A percentile compares a stretch with the other conserved stretches of the same genome.
Conservation (phyloP, 495 filamentous ascomycete genomes). For the Hypoxylon fragiforme region DNA sequence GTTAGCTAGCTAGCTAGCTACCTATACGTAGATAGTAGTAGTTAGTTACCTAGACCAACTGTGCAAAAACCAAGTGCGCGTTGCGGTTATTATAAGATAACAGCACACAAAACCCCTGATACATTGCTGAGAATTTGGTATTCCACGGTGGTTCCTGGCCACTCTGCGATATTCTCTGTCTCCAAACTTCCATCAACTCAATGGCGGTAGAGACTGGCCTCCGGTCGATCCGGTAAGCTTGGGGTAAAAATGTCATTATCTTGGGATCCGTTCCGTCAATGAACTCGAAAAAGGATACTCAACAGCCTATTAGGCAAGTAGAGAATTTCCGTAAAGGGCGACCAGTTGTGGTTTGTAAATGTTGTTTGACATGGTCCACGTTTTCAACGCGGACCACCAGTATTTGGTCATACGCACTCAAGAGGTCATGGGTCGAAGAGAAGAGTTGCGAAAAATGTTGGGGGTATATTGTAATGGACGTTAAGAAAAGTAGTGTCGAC, state of each 20-base stretch:
- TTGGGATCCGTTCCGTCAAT: not conserved
- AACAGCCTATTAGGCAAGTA: conserved; percentile 1
- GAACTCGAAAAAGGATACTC: not conserved
- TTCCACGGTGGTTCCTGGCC: too few relatives aligned
- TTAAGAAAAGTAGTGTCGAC: conserved; percentile 15
- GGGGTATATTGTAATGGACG: conserved; percentile 27
- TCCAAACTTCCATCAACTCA: conserved; percentile 29
- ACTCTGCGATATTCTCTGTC: conserved; percentile 10
- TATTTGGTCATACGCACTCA: not conserved
- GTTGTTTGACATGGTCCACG: conserved; percentile 9
- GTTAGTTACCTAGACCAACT: too few relatives aligned
- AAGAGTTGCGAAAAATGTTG: conserved; percentile 12
- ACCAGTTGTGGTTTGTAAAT: conserved; percentile 4
- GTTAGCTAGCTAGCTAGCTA: too few relatives aligned
- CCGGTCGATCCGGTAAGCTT: conserved; percentile 8
- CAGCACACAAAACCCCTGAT: not conserved
- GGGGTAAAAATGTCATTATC: not conserved
- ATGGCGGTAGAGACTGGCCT: conserved; percentile 32
- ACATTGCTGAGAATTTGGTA: too few relatives aligned
- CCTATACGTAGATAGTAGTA: too few relatives aligned
- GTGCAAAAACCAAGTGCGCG: too few relatives aligned
- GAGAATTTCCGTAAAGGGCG: not conserved
- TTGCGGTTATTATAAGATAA: too few relatives aligned
- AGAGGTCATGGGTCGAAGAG: conserved; percentile 20
- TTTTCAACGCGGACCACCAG: conserved; percentile 1